Percentiles rank a stretch among this genome's conserved stretches.
phyloP scores from a whole-genome alignment of 2,329 filamentous ascomycete species.

The Aspergillus ruber region DNA sequence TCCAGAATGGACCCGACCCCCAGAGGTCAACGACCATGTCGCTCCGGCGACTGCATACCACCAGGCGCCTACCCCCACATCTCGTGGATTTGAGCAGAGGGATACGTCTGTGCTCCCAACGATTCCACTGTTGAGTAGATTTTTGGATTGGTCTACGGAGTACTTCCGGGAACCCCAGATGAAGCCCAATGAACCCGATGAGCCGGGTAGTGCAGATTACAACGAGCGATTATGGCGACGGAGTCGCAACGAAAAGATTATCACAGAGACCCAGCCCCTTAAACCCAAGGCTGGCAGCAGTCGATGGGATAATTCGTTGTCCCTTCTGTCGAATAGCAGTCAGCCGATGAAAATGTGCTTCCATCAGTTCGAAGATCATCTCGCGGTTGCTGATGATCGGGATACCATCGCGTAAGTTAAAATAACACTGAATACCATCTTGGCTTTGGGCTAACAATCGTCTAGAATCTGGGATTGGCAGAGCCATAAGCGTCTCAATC shows the following conservation, averaged over 20 bases:
- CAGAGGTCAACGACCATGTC: conserved; percentile 67
- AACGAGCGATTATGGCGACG: conserved; percentile 91
- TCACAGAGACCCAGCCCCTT: conserved; percentile 85
- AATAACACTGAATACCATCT: not conserved
- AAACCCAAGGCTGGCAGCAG: conserved; percentile 81
- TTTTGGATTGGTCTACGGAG: conserved; percentile 92
- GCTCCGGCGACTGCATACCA: conserved; percentile 66
- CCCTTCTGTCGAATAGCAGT: conserved; percentile 79
- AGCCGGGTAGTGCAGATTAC: conserved; percentile 92
- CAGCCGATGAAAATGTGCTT: conserved; percentile 92
- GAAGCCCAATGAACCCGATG: conserved; percentile 91
- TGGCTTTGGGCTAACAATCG: conserved; percentile 4
- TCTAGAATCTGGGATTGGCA: conserved; percentile 85
- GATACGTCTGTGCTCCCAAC: conserved; percentile 52
- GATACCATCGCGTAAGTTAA: conserved; percentile 65
- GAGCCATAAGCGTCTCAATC: conserved; percentile 63
- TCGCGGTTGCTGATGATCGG: conserved; percentile 86
- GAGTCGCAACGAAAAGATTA: conserved; percentile 85
- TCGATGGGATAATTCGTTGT: conserved; percentile 77
- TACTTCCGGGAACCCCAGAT: conserved; percentile 99
- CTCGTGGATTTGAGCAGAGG: conserved; percentile 64
- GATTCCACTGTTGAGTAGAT: conserved; percentile 73
- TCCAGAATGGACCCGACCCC: conserved; percentile 57
- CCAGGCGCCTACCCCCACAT: conserved; percentile 69
- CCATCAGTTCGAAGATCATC: conserved; percentile 94